These are phyloP conservation scores for Akanthomyces muscarius DNA, from an alignment of 2,329 filamentous ascomycete species.

Conservation along the genomic window DNA sequence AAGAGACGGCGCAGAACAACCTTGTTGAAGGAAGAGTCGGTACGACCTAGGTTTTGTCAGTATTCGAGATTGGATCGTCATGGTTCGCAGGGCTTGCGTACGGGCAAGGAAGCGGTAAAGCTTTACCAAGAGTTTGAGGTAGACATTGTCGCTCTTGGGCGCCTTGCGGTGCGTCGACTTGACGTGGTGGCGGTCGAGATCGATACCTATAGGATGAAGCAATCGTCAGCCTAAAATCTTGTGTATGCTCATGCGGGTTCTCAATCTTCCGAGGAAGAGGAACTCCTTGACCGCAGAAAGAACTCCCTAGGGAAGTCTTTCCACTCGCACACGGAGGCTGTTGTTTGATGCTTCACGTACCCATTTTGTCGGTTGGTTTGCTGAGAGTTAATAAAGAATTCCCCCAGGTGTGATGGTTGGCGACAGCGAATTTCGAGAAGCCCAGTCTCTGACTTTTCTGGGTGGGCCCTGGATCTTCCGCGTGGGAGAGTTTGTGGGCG, in stretches of 20 bases:
- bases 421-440: constrained; percentile 25
- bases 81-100: constrained; percentile 48
- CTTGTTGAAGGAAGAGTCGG: constrained; percentile 98
- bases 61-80: constrained; percentile 5
- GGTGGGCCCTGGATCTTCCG: constrained; percentile 20
- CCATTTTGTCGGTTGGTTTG: constrained; percentile 52
- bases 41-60: constrained; percentile 62
- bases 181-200: constrained; percentile 67
- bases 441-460: constrained; percentile 23
- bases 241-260: constrained; percentile 57
- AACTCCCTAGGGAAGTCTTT: constrained; percentile 21
- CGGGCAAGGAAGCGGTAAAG: constrained; percentile 95
- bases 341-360: constrained; percentile 48
- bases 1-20: constrained; percentile 95
- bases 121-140: constrained; percentile 96
- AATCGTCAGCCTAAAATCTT: constrained; percentile 59
- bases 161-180: constrained; percentile 80
- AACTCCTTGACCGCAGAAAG: constrained; percentile 18
- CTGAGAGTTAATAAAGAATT: constrained; percentile 21
- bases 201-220: constrained; percentile 59
- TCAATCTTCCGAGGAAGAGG: constrained; percentile 23
- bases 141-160: constrained; percentile 97
- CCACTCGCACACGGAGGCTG: constrained; percentile 51
- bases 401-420: constrained; percentile 36
- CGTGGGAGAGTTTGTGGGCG: constrained; percentile 28